Evolutionary conservation across 345 rosid genomes (phyloP).

Genomic region (Syzygium jambos): DNA sequence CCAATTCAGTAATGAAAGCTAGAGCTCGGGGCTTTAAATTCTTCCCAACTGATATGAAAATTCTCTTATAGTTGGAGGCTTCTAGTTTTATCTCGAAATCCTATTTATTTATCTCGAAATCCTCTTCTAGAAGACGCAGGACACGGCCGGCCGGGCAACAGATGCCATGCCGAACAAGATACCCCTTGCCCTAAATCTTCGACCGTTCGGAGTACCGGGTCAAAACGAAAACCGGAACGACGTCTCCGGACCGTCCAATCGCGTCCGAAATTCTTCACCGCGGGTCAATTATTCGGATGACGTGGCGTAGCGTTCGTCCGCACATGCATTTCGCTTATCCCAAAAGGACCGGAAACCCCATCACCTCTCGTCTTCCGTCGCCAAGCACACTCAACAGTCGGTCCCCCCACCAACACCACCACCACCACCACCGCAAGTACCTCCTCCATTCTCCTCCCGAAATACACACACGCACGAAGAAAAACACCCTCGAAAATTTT

Average conservation of each 20-base stretch:
- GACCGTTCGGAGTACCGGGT: not conserved
- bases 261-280: not conserved
- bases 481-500: not conserved
- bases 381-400: not conserved
- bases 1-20: not conserved
- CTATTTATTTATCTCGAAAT: not conserved
- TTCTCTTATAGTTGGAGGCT: not conserved
- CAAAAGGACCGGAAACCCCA: not conserved
- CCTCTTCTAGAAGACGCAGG: not conserved
- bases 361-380: not conserved
- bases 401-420: not conserved
- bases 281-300: not conserved
- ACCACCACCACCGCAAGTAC: not conserved
- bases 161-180: too few relatives aligned
- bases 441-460: not conserved
- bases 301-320: not conserved
- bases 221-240: not conserved
- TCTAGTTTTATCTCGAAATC: not conserved
- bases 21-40: too few relatives aligned
- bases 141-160: too few relatives aligned
- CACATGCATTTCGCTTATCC: not conserved
- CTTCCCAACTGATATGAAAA: not conserved
- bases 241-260: not conserved
- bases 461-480: not conserved
- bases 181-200: not conserved